Conservation (phyloP, 768 basidiomycete genomes). For the Russula virescens region DNA sequence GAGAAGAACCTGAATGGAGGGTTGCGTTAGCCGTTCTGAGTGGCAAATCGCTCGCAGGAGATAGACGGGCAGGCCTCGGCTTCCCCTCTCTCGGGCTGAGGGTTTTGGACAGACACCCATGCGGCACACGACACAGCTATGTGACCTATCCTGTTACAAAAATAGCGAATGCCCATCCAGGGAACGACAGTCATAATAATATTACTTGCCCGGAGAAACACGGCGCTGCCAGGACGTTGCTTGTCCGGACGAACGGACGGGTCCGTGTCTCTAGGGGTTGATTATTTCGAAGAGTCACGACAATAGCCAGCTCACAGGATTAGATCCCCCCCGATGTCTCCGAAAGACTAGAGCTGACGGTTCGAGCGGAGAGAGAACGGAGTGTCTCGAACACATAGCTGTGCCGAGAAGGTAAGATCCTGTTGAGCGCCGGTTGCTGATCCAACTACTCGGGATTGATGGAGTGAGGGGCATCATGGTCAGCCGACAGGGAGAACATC, state of each 20-base stretch:
- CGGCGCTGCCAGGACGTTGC: too few species aligned
- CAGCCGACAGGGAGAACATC: background rate
- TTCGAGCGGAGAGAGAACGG: background rate
- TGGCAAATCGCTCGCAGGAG: conserved; percentile 1
- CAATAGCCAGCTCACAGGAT: background rate
- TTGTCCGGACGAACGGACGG: too few species aligned
- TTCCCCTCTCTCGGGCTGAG: background rate
- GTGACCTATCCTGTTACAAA: background rate
- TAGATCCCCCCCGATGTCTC: background rate
- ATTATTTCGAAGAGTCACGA: background rate
- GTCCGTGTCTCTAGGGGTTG: background rate
- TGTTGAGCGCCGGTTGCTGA: background rate
- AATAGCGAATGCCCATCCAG: background rate
- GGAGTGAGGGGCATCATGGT: background rate
- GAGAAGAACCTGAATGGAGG: background rate
- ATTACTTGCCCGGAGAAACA: background rate
- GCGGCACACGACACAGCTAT: background rate
- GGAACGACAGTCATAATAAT: background rate
- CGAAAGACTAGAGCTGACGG: background rate
- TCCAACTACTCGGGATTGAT: conserved; percentile 15
- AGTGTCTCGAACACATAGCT: background rate
- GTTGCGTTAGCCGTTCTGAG: background rate
- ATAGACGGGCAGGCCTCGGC: background rate
- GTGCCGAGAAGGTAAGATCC: background rate
- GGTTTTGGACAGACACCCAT: background rate